phyloP scores from a whole-genome alignment of 1,284 basidiomycete species.

The Singerocomus rubriflavus region DNA sequence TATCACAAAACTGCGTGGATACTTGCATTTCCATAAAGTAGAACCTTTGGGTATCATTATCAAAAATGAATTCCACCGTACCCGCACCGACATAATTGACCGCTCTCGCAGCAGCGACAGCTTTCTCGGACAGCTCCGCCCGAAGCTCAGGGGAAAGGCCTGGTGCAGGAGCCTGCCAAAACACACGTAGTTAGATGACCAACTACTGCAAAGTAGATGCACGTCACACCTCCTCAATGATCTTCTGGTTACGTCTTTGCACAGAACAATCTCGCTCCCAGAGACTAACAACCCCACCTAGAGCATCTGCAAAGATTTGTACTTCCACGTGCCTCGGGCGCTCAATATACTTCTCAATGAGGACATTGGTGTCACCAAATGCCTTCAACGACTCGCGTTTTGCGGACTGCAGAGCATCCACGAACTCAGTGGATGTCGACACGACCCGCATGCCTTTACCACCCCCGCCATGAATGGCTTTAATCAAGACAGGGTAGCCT shows the following conservation, averaged over 20 bases:
- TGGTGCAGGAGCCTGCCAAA: constrained; percentile 83
- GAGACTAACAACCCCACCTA: constrained; percentile 78
- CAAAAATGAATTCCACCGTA: constrained; percentile 93
- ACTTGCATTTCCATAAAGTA: constrained; percentile 93
- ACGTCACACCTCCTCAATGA: constrained; percentile 75
- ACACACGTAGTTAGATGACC: neutral
- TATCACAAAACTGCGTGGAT: neutral
- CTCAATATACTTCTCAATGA: constrained; percentile 86
- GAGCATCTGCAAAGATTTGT: constrained; percentile 82
- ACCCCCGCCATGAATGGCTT: constrained; percentile 94
- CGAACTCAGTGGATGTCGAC: constrained; percentile 59
- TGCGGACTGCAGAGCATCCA: constrained; percentile 78
- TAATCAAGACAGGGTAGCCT: constrained; percentile 92
- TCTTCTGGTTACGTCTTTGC: constrained; percentile 92
- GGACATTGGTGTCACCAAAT: constrained; percentile 83
- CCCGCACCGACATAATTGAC: constrained; percentile 90
- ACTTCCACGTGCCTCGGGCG: constrained; percentile 87
- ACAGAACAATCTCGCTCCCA: constrained; percentile 96
- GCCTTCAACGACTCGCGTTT: constrained; percentile 84
- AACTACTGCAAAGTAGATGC: neutral
- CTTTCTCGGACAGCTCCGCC: constrained; percentile 81
- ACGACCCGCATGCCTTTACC: constrained; percentile 97
- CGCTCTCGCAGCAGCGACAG: constrained; percentile 87
- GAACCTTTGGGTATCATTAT: constrained; percentile 80
- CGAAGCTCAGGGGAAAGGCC: constrained; percentile 75